Base-by-base conservation (phyloP, 2,329 filamentous ascomycete genomes). In the Paecilomyces dactylethromorphus region DNA sequence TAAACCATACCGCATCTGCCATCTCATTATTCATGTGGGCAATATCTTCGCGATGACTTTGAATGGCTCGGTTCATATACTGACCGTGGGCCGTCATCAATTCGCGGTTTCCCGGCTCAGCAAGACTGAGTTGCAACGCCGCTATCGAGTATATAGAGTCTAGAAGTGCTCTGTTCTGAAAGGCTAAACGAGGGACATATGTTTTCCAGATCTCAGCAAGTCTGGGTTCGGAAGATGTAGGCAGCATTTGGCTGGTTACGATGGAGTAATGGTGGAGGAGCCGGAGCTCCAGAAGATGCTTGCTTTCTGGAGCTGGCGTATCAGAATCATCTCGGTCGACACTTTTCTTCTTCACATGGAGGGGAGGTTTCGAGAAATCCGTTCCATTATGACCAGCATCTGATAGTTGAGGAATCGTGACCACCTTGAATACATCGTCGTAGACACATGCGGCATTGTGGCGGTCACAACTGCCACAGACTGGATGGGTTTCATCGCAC, bases 401-500 rank as follows among this genome's bases (percentile, higher is more conserved):
- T 24, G 50, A 29, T 29, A 22, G 11, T 50, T 45, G 54, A n/a
- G 49, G 31, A 31, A 18, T 55, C 45, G 50, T 53, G 31, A 58
- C 31, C 15, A 39, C 33, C 13, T 51, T 58, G 33, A 51, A 53
- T 32, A 51, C 55, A 31, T 62, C 35, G 8, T 45, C 62, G 54
- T 64, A 64, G n/a, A 53, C 49, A 33, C 62, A 64, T 24, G 58
- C 11, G 13, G 59, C 55, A 5, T 59, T 50, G 29, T 64, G 24
- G 45, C 62, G 57, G 24, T 55, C 26, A 56, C 62, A 64, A 35
- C 51, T 59, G 24, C 50, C 55, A 54, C 62, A 64, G 22, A 54
- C 39, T 22, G 62, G 62, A 53, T 64, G 60, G 6, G 53, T 51
- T 24, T 64, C 62, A 21, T 64, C 57, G 50, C 60, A 64, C 62